Evolutionary conservation across 805 yeast genomes (phyloP), one percentile per base, ranked within the genome.

Genomic region (Babjeviella inositovora): DNA sequence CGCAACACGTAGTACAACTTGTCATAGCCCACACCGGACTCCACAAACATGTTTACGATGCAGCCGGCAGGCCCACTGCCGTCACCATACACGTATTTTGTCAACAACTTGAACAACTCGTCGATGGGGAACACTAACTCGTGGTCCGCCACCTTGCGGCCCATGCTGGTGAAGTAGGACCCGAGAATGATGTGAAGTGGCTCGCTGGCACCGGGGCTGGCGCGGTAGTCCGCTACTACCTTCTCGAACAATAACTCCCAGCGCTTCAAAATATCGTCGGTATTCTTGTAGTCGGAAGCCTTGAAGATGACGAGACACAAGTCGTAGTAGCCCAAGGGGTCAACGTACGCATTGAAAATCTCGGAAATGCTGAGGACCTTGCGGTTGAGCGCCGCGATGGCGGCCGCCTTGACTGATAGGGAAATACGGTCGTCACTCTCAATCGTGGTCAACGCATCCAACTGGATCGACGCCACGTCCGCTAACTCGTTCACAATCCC

Each of bases 381-480:
- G 18, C 60, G 66, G 39, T 79, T 67, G 26, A 90, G 58, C 20
- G 62, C 57, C 8, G 48, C 51, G 5, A 60, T 41, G 7, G 79
- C 64, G 22, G 57, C 60, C 5, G 49, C 45, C 34, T 66, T 66
- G 20, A 69, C 63, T 2, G 54, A 59, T 5, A 45, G 53, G 23
- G 46, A 48, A 17, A 70, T 41, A 38, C 77, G 51, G 9, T 41
- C 37, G 39, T 74, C 85, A 10, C 48, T 43, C 18, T 50, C 45
- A n/a, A 73, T 61, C 5, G 67, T 44, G 17, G 39, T 31, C 30
- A 53, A 51, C 9, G 79, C 41, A 29, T 76, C 87, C 35, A 73
- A 66, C 47, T 87, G 98, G 24, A 85, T 62, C 29, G 71, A 71
- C 2, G 95, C 90, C 17, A 87, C 90, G 20, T 79, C 90, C 37